A percentile compares a stretch with the other conserved stretches of the same genome.
These are phyloP conservation scores for Aspergillus nanangensis DNA, from an alignment of 495 filamentous ascomycete genomes.

Conservation along the genomic window DNA sequence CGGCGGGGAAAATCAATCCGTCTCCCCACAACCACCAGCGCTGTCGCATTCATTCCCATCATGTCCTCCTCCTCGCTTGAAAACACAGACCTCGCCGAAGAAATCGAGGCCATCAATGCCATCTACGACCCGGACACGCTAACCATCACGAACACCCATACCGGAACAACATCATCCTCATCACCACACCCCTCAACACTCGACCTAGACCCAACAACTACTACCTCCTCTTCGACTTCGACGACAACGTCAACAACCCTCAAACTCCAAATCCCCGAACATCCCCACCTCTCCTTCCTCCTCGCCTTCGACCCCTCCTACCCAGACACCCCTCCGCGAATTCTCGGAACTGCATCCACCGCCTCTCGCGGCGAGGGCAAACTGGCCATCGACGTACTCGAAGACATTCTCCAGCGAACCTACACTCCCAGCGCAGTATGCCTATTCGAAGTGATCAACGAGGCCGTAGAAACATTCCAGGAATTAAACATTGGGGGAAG, in stretches of 20 bases:
- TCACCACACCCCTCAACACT: slow-evolving; percentile 42
- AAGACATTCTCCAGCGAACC: slow-evolving; percentile 57
- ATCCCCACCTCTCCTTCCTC: slow-evolving; percentile 49
- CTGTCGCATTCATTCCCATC: too few relatives aligned
- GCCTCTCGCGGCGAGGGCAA: slow-evolving; percentile 59
- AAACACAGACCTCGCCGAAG: slow-evolving; percentile 69
- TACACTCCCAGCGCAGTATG: slow-evolving; percentile 76
- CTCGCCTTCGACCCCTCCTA: slow-evolving; percentile 68
- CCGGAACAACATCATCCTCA: slow-evolving; percentile 21
- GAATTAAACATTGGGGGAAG: slow-evolving; percentile 41
- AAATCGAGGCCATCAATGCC: slow-evolving; percentile 85
- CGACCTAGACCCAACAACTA: slow-evolving; percentile 32
- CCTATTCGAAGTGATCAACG: slow-evolving; percentile 79
- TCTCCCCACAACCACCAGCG: too few relatives aligned
- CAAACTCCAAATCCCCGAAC: slow-evolving; percentile 36
- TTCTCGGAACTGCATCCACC: slow-evolving; percentile 60
- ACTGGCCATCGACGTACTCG: slow-evolving; percentile 59
- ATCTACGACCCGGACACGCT: slow-evolving; percentile 79
- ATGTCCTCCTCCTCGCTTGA: too few relatives aligned
- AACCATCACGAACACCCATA: slow-evolving; percentile 15
- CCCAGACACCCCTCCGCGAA: slow-evolving; percentile 61
- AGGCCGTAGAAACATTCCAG: slow-evolving; percentile 38
- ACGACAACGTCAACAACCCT: slow-evolving; percentile 20
- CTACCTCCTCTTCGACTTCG: slow-evolving; percentile 8
- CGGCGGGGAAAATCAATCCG: too few relatives aligned